Conservation (phyloP, 1,284 basidiomycete genomes). For the Mrakiaceae sp. region DNA sequence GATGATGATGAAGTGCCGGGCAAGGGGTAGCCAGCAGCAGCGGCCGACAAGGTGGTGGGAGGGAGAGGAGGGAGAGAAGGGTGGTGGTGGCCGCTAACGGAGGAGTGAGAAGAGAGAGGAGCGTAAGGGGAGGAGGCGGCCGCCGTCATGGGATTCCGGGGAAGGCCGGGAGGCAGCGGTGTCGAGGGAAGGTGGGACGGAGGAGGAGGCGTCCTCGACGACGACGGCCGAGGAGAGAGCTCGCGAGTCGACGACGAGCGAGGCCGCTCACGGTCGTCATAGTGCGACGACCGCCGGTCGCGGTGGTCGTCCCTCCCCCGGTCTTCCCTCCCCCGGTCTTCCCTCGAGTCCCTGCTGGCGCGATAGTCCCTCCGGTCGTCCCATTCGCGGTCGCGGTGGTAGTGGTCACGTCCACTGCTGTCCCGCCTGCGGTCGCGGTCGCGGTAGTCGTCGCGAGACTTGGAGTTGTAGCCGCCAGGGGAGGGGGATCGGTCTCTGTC, state of each 20-base stretch:
- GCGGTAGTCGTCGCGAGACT: neutral
- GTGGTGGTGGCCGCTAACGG: neutral
- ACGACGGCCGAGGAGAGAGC: neutral
- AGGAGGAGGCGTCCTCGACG: neutral
- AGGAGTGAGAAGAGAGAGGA: neutral
- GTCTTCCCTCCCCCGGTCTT: constrained; percentile 19
- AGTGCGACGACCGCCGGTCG: constrained; percentile 6
- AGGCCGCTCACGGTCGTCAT: neutral
- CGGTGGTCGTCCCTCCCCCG: constrained; percentile 22
- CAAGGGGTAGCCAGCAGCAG: neutral
- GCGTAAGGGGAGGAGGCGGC: neutral
- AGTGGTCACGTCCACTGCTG: constrained; percentile 19
- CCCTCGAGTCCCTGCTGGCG: neutral
- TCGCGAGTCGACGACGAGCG: neutral
- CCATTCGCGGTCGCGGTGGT: constrained; percentile 22
- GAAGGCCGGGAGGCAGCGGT: neutral
- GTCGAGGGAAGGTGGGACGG: neutral
- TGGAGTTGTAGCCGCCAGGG: neutral
- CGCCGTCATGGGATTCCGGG: neutral
- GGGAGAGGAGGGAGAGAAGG: constrained; percentile 7
- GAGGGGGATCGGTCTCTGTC: constrained; percentile 6
- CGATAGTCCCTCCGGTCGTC: constrained; percentile 19
- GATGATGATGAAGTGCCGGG: neutral
- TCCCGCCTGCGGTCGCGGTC: constrained; percentile 2
- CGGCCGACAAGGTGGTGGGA: neutral